phyloP scores from a whole-genome alignment of 1,284 basidiomycete genomes.

The Ustilago tritici region DNA sequence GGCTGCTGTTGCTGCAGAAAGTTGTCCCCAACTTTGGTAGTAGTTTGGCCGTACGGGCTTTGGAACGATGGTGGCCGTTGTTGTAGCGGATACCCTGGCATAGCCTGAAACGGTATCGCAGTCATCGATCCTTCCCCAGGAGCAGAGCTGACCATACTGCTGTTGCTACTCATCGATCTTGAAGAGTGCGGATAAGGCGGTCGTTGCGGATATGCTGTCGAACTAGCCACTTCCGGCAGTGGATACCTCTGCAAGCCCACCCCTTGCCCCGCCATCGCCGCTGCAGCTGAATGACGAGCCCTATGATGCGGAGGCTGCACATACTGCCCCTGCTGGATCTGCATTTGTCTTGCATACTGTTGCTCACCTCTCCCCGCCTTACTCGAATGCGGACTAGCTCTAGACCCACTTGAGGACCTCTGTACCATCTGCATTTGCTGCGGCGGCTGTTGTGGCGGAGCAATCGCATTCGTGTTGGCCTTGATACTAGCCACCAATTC shows the following conservation, averaged over 20 bases:
- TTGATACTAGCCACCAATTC: conserved; percentile 50
- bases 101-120: conserved; percentile 16
- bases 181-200: conserved; percentile 18
- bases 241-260: conserved; percentile 16
- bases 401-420: conserved; percentile 5
- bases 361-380: conserved; percentile 18
- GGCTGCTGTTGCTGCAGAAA: conserved; percentile 29
- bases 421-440: conserved; percentile 1
- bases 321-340: conserved; percentile 29
- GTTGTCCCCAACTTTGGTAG: conserved; percentile 10
- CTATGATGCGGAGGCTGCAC: conserved; percentile 30
- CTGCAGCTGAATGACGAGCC: conserved; percentile 13
- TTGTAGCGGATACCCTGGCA: conserved; percentile 29
- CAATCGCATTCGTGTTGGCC: conserved; percentile 40
- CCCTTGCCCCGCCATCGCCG: not conserved
- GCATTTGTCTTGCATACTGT: conserved; percentile 15
- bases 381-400: conserved; percentile 13
- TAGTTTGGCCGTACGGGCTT: conserved; percentile 23
- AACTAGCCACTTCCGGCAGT: not conserved
- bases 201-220: conserved; percentile 17
- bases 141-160: conserved; percentile 2
- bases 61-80: conserved; percentile 24
- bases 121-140: not conserved
- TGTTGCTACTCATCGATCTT: conserved; percentile 33
- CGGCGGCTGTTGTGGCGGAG: conserved; percentile 13